These are phyloP conservation scores for Fusarium marasasianum DNA, from an alignment of 2,329 filamentous ascomycete genomes.

Conservation along the genomic window DNA sequence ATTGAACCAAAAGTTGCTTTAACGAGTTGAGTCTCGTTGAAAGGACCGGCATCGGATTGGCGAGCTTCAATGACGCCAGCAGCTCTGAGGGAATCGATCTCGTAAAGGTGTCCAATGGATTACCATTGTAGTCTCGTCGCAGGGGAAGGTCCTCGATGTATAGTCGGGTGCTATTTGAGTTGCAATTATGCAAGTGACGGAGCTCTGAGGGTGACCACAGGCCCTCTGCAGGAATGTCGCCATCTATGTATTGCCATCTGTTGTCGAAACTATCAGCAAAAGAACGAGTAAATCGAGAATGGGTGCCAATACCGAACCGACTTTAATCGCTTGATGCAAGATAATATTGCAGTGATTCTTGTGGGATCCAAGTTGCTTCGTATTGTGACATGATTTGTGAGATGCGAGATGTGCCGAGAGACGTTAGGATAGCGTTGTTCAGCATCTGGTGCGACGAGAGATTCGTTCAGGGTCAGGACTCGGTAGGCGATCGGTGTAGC, in stretches of 20 bases:
- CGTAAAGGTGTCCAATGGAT: conserved; percentile 50
- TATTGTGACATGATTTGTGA: conserved; percentile 54
- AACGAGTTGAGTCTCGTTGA: conserved; percentile 53
- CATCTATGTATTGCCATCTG: conserved; percentile 53
- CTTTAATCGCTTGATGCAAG: conserved; percentile 48
- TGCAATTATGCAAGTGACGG: conserved; percentile 46
- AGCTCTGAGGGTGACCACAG: conserved; percentile 53
- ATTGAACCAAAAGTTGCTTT: conserved; percentile 54
- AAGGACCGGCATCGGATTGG: conserved; percentile 51
- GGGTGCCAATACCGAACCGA: conserved; percentile 51
- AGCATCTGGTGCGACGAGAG: conserved; percentile 49
- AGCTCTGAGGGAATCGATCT: conserved; percentile 51
- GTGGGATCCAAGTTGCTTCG: conserved; percentile 52
- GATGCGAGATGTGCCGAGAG: conserved; percentile 48
- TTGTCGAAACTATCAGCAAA: conserved; percentile 15
- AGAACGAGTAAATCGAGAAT: neutral
- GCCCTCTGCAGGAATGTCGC: conserved; percentile 36
- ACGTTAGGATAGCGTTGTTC: conserved; percentile 46
- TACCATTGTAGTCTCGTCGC: conserved; percentile 47
- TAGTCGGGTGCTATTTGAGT: conserved; percentile 46
- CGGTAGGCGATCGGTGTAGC: conserved; percentile 56
- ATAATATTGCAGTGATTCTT: conserved; percentile 49
- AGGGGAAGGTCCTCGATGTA: conserved; percentile 55
- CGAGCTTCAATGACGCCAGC: conserved; percentile 54
- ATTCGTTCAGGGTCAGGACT: conserved; percentile 50